Evolutionary conservation across 345 rosid species (phyloP).

Genomic region (Theobroma cacao): DNA sequence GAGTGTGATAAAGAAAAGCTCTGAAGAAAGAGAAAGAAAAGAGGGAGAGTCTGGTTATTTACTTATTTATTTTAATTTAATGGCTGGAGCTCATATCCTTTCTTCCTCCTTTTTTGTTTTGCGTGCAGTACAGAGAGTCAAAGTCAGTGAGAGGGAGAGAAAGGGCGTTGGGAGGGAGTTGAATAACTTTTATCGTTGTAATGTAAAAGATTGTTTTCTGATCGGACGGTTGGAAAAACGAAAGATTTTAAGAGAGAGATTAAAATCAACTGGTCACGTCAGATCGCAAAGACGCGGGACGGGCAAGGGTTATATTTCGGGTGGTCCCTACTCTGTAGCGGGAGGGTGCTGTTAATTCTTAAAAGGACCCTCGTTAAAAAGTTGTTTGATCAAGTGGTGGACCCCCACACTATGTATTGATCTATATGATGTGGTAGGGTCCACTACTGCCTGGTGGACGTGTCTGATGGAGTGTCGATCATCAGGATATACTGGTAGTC

Average conservation of each 20-base stretch:
- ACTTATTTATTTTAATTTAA: background rate
- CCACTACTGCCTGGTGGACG: conserved; percentile 4
- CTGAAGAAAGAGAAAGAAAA: background rate
- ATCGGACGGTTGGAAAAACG: conserved; percentile 45
- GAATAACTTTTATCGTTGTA: too few relatives aligned
- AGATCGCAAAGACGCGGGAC: conserved; percentile 33
- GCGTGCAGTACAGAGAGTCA: conserved; percentile 17
- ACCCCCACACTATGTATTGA: conserved; percentile 9
- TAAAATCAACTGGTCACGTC: conserved; percentile 22
- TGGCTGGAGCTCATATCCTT: conserved; percentile 14
- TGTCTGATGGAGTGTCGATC: background rate
- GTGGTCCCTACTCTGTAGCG: conserved; percentile 36
- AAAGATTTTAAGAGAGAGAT: background rate
- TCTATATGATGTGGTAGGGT: conserved; percentile 11
- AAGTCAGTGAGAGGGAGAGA: conserved; percentile 14
- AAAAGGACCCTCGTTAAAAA: background rate
- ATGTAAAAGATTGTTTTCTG: background rate
- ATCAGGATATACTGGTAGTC: background rate
- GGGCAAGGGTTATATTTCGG: conserved; percentile 17
- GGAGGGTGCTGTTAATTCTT: background rate
- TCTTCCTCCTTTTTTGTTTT: background rate
- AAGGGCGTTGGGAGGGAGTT: conserved; percentile 12
- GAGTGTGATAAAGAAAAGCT: background rate
- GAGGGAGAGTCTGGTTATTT: background rate
- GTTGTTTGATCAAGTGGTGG: background rate